These are phyloP conservation scores for Hanseniaspora clermontiae DNA, from an alignment of 805 yeast genomes.

Conservation along the genomic window DNA sequence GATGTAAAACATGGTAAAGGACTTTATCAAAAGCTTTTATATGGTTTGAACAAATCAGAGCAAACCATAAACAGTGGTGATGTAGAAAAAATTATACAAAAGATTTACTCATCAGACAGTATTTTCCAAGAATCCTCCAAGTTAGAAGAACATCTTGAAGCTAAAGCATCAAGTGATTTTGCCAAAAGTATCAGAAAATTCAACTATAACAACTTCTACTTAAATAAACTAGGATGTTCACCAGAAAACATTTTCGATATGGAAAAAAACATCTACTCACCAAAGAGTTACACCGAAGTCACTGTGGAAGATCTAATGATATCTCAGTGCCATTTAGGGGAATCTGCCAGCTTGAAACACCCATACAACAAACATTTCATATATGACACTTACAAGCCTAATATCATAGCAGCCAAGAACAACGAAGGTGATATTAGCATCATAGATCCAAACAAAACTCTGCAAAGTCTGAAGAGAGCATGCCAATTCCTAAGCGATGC, in stretches of 20 bases:
- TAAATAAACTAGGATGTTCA: conserved; percentile 1
- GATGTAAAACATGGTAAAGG: not conserved
- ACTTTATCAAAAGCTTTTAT: not conserved
- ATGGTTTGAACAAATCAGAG: not conserved
- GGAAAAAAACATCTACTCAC: conserved; percentile 48
- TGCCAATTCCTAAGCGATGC: conserved; percentile 74
- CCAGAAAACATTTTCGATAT: conserved; percentile 45
- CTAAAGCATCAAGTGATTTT: not conserved
- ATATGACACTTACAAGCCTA: conserved; percentile 62
- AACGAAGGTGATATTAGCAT: conserved; percentile 54
- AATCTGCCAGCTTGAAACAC: conserved; percentile 66
- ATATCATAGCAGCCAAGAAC: not conserved
- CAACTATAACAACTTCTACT: not conserved
- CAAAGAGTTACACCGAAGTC: conserved; percentile 44
- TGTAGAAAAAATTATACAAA: not conserved
- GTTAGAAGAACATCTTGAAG: not conserved
- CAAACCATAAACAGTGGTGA: not conserved
- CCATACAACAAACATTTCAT: conserved; percentile 75
- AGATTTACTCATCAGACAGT: not conserved
- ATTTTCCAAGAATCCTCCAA: not conserved
- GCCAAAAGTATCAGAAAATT: conserved; percentile 2
- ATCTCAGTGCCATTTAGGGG: conserved; percentile 92
- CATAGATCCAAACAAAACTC: conserved; percentile 78
- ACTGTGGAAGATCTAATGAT: conserved; percentile 65
- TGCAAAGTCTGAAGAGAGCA: conserved; percentile 64